Conservation (phyloP, 2,329 filamentous ascomycete species). For the Trichoderma gracile region DNA sequence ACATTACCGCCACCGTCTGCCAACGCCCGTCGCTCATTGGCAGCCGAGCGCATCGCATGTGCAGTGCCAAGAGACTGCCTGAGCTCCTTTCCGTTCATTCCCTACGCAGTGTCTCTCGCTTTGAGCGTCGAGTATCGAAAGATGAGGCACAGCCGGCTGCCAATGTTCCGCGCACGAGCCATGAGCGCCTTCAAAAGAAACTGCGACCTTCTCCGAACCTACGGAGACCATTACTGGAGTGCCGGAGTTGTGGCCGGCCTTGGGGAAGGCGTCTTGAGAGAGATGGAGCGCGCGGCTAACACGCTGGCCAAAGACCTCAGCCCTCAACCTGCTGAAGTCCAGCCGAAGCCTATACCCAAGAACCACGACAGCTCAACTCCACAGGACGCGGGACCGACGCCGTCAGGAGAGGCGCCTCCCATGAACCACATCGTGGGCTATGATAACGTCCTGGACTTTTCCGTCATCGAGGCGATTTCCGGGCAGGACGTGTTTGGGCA, state of each 20-base stretch:
- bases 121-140: slow-evolving; percentile 64
- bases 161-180: slow-evolving; percentile 59
- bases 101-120: slow-evolving; percentile 62
- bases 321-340: slow-evolving; percentile 31
- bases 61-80: slow-evolving; percentile 54
- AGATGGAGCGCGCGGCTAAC: slow-evolving; percentile 57
- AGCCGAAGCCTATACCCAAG: slow-evolving; percentile 28
- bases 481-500: slow-evolving; percentile 57
- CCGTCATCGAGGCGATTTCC: slow-evolving; percentile 45
- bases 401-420: slow-evolving; percentile 32
- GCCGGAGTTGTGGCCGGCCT: slow-evolving; percentile 56
- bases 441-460: slow-evolving; percentile 45
- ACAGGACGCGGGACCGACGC: slow-evolving; percentile 28
- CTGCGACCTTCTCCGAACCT: slow-evolving; percentile 53
- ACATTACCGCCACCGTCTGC: slow-evolving; percentile 50
- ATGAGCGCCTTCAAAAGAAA: slow-evolving; percentile 56
- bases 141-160: slow-evolving; percentile 61
- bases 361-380: slow-evolving; percentile 14
- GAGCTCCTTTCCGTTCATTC: slow-evolving; percentile 59
- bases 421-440: slow-evolving; percentile 35
- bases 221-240: slow-evolving; percentile 60
- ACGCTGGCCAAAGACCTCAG: slow-evolving; percentile 44
- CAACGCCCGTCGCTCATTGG: slow-evolving; percentile 59
- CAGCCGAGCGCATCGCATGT: slow-evolving; percentile 58
- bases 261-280: slow-evolving; percentile 55